Conservation (phyloP, 768 basidiomycete species). For the Calocybe gangraenosa region DNA sequence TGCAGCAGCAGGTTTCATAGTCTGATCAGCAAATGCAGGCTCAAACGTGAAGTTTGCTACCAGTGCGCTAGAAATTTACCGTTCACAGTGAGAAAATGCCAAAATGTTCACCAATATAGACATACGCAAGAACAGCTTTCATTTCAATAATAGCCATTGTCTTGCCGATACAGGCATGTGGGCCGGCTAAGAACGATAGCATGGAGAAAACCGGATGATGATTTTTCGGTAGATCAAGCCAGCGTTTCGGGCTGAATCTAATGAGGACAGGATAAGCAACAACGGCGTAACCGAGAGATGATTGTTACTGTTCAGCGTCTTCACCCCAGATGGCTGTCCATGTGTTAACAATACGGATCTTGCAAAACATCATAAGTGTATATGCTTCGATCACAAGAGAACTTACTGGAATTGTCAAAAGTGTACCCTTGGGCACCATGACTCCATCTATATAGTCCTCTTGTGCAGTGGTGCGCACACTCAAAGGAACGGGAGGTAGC, state of each 20-base stretch:
- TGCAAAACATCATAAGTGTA: not conserved
- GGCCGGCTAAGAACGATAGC: constrained; percentile 37
- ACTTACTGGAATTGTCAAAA: constrained; percentile 36
- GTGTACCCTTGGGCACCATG: constrained; percentile 43
- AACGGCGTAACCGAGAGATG: not conserved
- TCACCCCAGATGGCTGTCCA: constrained; percentile 47
- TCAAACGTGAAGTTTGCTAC: constrained; percentile 42
- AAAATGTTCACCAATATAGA: not conserved
- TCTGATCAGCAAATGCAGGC: constrained; percentile 35
- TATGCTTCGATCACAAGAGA: not conserved
- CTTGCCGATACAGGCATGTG: constrained; percentile 41
- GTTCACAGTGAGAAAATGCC: not conserved
- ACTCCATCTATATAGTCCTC: constrained; percentile 39
- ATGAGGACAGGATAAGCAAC: not conserved
- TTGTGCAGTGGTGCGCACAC: constrained; percentile 31
- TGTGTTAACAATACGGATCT: constrained; percentile 50
- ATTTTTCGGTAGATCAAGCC: constrained; percentile 34
- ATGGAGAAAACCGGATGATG: constrained; percentile 31
- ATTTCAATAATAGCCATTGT: constrained; percentile 42
- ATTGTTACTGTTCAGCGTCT: constrained; percentile 42
- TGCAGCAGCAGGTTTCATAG: constrained; percentile 36
- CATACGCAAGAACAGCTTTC: constrained; percentile 36
- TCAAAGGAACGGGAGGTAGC: constrained; percentile 38
- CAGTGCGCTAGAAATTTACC: constrained; percentile 22
- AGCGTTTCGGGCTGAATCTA: constrained; percentile 44